These are phyloP conservation scores for Acrocalymma vagum DNA, from an alignment of 2,329 filamentous ascomycete genomes.

Conservation along the genomic window DNA sequence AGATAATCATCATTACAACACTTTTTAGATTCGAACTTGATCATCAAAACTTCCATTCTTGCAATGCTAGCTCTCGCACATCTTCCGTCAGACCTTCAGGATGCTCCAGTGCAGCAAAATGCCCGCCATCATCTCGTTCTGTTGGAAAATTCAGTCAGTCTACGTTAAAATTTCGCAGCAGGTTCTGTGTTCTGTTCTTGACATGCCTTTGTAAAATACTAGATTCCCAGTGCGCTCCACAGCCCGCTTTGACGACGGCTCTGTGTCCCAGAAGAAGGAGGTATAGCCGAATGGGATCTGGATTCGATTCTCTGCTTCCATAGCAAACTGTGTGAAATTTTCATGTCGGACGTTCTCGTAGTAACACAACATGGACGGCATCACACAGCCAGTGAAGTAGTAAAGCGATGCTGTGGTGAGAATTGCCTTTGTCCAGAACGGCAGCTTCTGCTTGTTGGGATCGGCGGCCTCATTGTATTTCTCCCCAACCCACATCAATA, in stretches of 20 bases:
- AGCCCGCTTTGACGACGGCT: conserved; percentile 42
- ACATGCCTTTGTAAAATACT: conserved; percentile 43
- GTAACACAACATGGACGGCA: conserved; percentile 48
- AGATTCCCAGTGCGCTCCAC: conserved; percentile 50
- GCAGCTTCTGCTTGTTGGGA: conserved; percentile 35
- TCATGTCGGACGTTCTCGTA: conserved; percentile 51
- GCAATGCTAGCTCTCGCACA: conserved; percentile 33
- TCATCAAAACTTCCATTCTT: too few species aligned
- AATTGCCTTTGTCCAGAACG: conserved; percentile 43
- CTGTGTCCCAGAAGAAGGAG: conserved; percentile 48
- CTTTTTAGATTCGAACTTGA: too few species aligned
- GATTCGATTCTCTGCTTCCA: conserved; percentile 46
- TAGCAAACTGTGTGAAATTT: conserved; percentile 47
- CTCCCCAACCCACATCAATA: conserved; percentile 55
- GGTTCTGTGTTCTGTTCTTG: too few species aligned
- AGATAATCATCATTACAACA: too few species aligned
- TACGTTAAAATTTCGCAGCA: neutral
- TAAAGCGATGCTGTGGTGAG: conserved; percentile 39
- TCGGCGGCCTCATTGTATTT: conserved; percentile 52
- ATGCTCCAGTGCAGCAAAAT: conserved; percentile 39
- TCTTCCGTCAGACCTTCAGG: conserved; percentile 31
- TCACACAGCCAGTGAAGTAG: conserved; percentile 49
- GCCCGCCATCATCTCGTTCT: conserved; percentile 30
- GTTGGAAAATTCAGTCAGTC: conserved; percentile 8
- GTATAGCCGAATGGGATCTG: conserved; percentile 49